Evolutionary conservation across 1,284 basidiomycete genomes (phyloP), one percentile per base, ranked within the genome.

Genomic region (Cystobasidium slooffiae): DNA sequence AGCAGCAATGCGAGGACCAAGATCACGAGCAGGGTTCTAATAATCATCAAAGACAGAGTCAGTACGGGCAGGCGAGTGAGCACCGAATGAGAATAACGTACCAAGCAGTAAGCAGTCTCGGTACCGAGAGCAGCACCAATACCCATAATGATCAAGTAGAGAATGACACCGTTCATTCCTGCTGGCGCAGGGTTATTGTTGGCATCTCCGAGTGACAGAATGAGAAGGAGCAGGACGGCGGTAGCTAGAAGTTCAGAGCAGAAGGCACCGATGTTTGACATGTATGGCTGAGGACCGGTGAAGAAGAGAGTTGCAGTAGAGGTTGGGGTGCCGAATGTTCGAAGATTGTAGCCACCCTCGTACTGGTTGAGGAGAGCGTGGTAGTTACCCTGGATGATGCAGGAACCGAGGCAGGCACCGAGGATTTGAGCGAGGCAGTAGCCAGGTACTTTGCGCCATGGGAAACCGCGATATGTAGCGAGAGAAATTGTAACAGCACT

Each of bases 391-490:
- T 80, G 79, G 31, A 82, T 74, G 16, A 82, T 73, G 20, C 76
- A 68, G 1, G 79, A 76, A 0, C 79, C 81, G 18, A 75, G 20
- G 64, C 76, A 78, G 0, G 79, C 81, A 39, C 81, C 81, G 22
- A 79, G 62, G 4, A 79, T 67, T 70, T 82, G 81, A 3, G 79
- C 80, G 3, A 80, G 22, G 16, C 74, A 41, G 75, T 81, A 82
- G 0, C 77, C 78, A 0, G 81, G 80, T 0, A 80, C 78, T 68
- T 81, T 81, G 14, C 73, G 55, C 81, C 80, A 81, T 1, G 81
- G 80, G 72, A 82, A 81, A 1, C 78, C 78, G n/a, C 79, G 74
- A 47, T 76, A 79, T 3, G 78, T 5, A 16, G 79, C 79, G 10
- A 78, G 74, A 24, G 74, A 53, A 12, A 65, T 64, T 39, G 74